phyloP scores from a whole-genome alignment of 177 flowering plant species.

The Vitis hybrid region DNA sequence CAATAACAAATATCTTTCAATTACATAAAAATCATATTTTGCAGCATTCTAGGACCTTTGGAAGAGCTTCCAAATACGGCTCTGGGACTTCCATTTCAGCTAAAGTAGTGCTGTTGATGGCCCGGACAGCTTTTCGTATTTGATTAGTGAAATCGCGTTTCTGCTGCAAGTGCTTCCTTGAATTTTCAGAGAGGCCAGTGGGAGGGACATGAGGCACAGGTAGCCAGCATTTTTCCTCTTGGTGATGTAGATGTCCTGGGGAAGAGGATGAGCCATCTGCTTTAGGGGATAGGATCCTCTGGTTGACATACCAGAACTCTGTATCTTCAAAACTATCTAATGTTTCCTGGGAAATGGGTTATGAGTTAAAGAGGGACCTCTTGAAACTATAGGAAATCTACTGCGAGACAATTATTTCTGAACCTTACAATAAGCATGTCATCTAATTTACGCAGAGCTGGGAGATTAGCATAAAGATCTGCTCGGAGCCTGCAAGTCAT shows the following conservation, averaged over 20 bases:
- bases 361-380: not conserved
- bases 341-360: slow-evolving; percentile 40
- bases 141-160: slow-evolving; percentile 64
- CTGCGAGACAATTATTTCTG: not conserved
- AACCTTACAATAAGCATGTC: slow-evolving; percentile 68
- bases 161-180: slow-evolving; percentile 58
- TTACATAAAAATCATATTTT: not conserved
- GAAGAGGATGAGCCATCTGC: slow-evolving; percentile 53
- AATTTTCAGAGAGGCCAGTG: slow-evolving; percentile 50
- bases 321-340: slow-evolving; percentile 50
- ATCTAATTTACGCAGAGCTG: slow-evolving; percentile 66
- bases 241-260: slow-evolving; percentile 40
- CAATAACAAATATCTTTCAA: too few species aligned
- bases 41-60: slow-evolving; percentile 40
- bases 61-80: slow-evolving; percentile 55
- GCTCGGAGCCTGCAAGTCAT: slow-evolving; percentile 66
- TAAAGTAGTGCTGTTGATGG: slow-evolving; percentile 54
- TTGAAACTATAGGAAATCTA: not conserved
- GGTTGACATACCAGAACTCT: slow-evolving; percentile 78
- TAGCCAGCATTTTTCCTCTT: slow-evolving; percentile 80
- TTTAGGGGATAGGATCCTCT: slow-evolving; percentile 53
- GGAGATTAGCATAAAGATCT: slow-evolving; percentile 62
- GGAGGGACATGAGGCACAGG: slow-evolving; percentile 67
- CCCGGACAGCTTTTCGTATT: slow-evolving; percentile 70
- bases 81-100: slow-evolving; percentile 74